Base-by-base conservation (phyloP, 129 eudicot genomes). In the Dittrichia graveolens region DNA sequence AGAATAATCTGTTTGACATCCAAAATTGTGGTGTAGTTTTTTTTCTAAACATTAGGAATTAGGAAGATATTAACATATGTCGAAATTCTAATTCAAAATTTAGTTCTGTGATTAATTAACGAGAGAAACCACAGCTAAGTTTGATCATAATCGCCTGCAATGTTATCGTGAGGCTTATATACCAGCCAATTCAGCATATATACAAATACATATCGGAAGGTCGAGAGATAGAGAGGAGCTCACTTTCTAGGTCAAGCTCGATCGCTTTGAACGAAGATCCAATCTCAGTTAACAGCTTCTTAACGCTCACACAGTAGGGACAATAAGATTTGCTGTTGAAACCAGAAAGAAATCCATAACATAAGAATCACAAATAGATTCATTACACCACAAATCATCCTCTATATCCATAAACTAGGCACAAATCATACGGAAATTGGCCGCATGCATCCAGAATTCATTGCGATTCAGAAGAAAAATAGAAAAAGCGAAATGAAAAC, bases 171-270 rank as follows among this genome's bases (percentile, higher is more conserved):
- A 72, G 24, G 38, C 15, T 48, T 31, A 48, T 62, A 39, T 18
- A 48, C 39, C 19, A 7, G 34, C 63, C 39, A 37, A 62, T 39
- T 38, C 72, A 62, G 31, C 59, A 54, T 45, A 16, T 44, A 71
- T 3, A 54, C 44, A 45, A 3, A 78, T 45, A 63, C 4, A 54
- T 11, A 39, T 14, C 12, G 9, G 19, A 59, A 3, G 56, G 37
- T 2, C n/a, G 66, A 67, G 24, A 55, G 46, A 44, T 34, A 60
- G 64, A 64, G 39, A 65, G 62, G 74, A 45, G 72, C 90, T 62
- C 0, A 93, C 98, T 79, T 82, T 93, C 95, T 11, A 40, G 15
- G 75, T 93, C 91, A 83, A 93, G 77, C 65, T 89, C 98, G 53
- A 89, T 59, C 38, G 85, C 85, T 79, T 93, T 89, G 82, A 74